Evolutionary conservation across 768 basidiomycete species (phyloP).

Genomic region (Suillus lakei): DNA sequence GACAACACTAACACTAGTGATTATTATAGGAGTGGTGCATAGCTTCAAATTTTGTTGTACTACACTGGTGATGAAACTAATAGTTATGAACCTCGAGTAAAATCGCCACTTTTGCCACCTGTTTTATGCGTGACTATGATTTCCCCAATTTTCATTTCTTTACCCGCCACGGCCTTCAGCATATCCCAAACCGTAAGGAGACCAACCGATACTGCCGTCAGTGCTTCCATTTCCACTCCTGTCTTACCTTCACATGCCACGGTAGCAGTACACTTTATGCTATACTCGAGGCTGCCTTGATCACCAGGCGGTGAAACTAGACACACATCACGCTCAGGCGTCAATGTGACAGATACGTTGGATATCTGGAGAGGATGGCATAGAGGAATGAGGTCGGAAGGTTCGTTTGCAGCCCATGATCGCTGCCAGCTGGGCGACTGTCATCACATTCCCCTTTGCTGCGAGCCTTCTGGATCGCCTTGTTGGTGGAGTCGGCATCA

Average conservation of each 20-base stretch:
- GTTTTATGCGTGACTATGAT: conserved; percentile 68
- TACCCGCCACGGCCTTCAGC: conserved; percentile 90
- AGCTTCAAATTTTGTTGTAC: too few species aligned
- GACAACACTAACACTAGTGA: too few species aligned
- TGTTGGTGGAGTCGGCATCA: conserved; percentile 11
- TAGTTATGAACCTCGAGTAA: conserved; percentile 35
- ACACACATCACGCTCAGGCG: conserved; percentile 41
- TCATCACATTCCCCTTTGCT: conserved; percentile 73
- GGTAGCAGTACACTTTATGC: conserved; percentile 66
- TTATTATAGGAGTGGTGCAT: too few species aligned
- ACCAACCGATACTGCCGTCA: conserved; percentile 81
- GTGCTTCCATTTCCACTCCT: conserved; percentile 93
- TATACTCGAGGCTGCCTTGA: conserved; percentile 37
- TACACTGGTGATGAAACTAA: neutral
- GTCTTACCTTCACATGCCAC: conserved; percentile 82
- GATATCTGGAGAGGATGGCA: conserved; percentile 85
- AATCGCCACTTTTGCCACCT: conserved; percentile 79
- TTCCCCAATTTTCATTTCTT: conserved; percentile 79
- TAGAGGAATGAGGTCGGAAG: conserved; percentile 81
- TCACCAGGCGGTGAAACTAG: neutral
- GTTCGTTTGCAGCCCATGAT: conserved; percentile 91
- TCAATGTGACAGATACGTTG: conserved; percentile 67
- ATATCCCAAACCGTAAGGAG: conserved; percentile 92
- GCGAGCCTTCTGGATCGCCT: conserved; percentile 53
- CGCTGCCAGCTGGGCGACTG: conserved; percentile 81